Conservation (phyloP, 1,284 basidiomycete genomes). For the Cryptococcus sp. region DNA sequence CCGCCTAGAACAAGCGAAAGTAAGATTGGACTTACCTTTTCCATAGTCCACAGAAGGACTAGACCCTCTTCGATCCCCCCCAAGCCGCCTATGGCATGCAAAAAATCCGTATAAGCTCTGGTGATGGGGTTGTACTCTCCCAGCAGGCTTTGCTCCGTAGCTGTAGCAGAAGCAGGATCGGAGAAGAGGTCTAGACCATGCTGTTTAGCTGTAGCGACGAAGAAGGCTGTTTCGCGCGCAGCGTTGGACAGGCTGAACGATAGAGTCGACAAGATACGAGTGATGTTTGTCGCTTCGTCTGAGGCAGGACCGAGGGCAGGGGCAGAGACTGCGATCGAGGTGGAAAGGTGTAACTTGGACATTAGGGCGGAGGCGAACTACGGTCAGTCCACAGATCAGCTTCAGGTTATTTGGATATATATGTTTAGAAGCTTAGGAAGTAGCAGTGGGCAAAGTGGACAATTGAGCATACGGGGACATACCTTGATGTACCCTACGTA, state of each 20-base stretch:
- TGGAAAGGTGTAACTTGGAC: slow-evolving; percentile 15
- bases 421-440: background rate
- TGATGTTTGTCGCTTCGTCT: slow-evolving; percentile 4
- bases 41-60: slow-evolving; percentile 75
- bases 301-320: slow-evolving; percentile 7
- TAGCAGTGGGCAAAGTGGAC: too few species aligned
- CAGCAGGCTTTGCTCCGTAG: slow-evolving; percentile 52
- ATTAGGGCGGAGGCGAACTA: slow-evolving; percentile 18
- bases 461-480: background rate
- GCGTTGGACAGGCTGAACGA: slow-evolving; percentile 61
- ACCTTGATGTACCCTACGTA: slow-evolving; percentile 33
- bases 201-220: slow-evolving; percentile 58
- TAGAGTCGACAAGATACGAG: slow-evolving; percentile 47
- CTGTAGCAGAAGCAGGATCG: background rate
- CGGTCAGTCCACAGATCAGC: background rate
- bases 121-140: slow-evolving; percentile 62
- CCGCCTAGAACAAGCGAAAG: background rate
- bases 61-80: slow-evolving; percentile 64
- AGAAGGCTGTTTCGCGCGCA: slow-evolving; percentile 65
- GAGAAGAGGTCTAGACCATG: slow-evolving; percentile 52
- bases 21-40: slow-evolving; percentile 56
- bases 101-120: slow-evolving; percentile 68
- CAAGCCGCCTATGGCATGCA: slow-evolving; percentile 59
- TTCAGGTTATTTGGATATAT: background rate
- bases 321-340: slow-evolving; percentile 12